Evolutionary conservation across 2,329 filamentous ascomycete species (phyloP), one percentile per base, ranked within the genome.

Genomic region (Stagonosporopsis cucurbitacearum): DNA sequence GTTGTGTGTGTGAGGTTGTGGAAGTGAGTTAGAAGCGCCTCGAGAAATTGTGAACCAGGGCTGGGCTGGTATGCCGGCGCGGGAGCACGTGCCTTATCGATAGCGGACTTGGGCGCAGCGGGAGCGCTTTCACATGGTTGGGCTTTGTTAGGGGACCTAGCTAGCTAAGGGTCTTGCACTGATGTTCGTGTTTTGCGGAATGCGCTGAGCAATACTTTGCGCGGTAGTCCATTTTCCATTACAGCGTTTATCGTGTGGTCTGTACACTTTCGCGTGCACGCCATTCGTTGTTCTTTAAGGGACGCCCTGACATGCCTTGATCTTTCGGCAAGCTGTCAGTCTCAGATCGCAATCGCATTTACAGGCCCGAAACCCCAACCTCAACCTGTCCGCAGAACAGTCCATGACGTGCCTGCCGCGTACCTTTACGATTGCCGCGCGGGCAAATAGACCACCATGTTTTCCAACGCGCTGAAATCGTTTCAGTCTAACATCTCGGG

Each of bases 401-500:
- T 64, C 62, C 69, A 74, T 73, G 71, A 69, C 68, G 66, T 60
- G 54, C 58, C 56, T 52, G 53, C 59, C 50, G 44, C 50, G 53
- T 54, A 44, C 49, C 51, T 30, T 51, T 56, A 59, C 54, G 25
- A 64, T 64, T 62, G 62, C 64, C 62, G 62, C 62, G 60, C 62
- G 62, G 62, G 65, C 68, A 61, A 63, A 36, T 60, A 65, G 46
- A 62, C 50, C 74, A 84, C 72, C 75, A 97, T 98, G 93, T 96
- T 97, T 78, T 91, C 92, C 72, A 93, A 71, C 64, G 68, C 92
- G 63, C 84, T 98, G 74, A 98, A 98, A 79, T 96, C 94, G 62
- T 94, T 98, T 75, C 89, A 88, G 63, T 94, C 90, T 58, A 96
- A 97, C 78, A 98, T 99, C 79, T 88, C 88, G 57, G 88, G 89